These are phyloP conservation scores for Jamesozyma spencerorum DNA, from an alignment of 805 yeast species.

Conservation along the genomic window DNA sequence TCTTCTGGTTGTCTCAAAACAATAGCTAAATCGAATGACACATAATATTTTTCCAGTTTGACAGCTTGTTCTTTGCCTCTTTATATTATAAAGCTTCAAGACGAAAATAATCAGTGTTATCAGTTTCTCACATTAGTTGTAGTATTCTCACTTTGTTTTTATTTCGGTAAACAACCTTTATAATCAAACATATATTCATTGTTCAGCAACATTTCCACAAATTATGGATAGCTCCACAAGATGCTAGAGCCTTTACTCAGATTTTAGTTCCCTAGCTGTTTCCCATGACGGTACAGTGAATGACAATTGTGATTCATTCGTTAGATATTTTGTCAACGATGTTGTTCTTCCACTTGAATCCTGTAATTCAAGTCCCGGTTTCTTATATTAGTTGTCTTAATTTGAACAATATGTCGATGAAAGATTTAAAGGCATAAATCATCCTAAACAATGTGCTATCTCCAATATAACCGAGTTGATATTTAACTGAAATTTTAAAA, in stretches of 20 bases:
- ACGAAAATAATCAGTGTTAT: too few relatives aligned
- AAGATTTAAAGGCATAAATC: slow-evolving; percentile 26
- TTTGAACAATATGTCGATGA: slow-evolving; percentile 27
- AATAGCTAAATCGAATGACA: too few relatives aligned
- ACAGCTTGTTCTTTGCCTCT: too few relatives aligned
- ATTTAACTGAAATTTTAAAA: slow-evolving; percentile 13
- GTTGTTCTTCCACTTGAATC: slow-evolving; percentile 43
- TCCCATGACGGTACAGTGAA: slow-evolving; percentile 8
- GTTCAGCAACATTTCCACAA: slow-evolving; percentile 33
- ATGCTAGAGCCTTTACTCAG: slow-evolving; percentile 44
- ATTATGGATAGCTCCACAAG: slow-evolving; percentile 48
- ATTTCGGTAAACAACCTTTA: slow-evolving; percentile 35
- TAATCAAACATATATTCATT: slow-evolving; percentile 32
- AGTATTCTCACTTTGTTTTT: too few relatives aligned
- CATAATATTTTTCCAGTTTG: too few relatives aligned
- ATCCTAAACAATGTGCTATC: slow-evolving; percentile 27
- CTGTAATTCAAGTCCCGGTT: slow-evolving; percentile 48
- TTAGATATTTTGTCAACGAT: slow-evolving; percentile 43
- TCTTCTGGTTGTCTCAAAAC: too few relatives aligned
- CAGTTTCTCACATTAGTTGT: too few relatives aligned
- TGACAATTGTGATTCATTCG: slow-evolving; percentile 28
- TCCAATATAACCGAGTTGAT: slow-evolving; percentile 15
- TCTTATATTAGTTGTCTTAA: slow-evolving; percentile 34
- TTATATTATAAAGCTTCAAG: too few relatives aligned
- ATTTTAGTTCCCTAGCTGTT: slow-evolving; percentile 32